Conservation (phyloP, 1,284 basidiomycete species). For the Ganoderma multipileum region DNA sequence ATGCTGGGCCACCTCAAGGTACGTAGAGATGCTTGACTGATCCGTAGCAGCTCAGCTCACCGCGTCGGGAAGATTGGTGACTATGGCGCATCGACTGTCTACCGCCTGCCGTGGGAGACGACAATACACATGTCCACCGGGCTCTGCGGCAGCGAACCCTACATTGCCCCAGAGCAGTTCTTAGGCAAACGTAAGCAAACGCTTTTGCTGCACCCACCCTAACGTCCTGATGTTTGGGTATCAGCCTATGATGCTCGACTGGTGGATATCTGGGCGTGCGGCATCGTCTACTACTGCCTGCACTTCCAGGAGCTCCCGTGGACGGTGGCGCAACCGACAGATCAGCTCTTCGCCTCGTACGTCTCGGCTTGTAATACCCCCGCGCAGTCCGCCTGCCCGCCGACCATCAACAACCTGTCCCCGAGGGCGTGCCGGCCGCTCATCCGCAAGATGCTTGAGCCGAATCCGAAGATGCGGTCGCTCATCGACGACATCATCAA, state of each 20-base stretch:
- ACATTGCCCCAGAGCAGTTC: constrained; percentile 98
- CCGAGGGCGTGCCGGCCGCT: constrained; percentile 87
- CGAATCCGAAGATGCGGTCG: constrained; percentile 84
- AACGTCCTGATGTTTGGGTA: constrained; percentile 32
- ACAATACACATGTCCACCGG: constrained; percentile 98
- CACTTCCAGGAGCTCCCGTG: constrained; percentile 97
- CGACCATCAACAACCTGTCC: constrained; percentile 88
- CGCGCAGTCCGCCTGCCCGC: constrained; percentile 58
- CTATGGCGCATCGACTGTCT: constrained; percentile 98
- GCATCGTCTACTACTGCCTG: constrained; percentile 97
- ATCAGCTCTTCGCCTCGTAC: constrained; percentile 88
- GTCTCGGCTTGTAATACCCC: constrained; percentile 65
- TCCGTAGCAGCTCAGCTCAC: constrained; percentile 18
- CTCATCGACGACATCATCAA: constrained; percentile 86
- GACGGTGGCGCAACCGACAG: constrained; percentile 90
- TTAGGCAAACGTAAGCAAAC: constrained; percentile 87
- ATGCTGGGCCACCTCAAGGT: constrained; percentile 94
- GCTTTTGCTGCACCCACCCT: constrained; percentile 39
- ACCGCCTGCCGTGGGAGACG: constrained; percentile 97
- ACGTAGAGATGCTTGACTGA: constrained; percentile 23
- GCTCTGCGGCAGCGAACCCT: constrained; percentile 96
- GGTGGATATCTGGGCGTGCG: constrained; percentile 98
- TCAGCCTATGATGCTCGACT: constrained; percentile 96
- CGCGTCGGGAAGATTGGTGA: constrained; percentile 82
- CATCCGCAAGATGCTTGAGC: constrained; percentile 95